Base-by-base conservation (phyloP, 2,329 filamentous ascomycete species). In the Cladophialophora bantiana region DNA sequence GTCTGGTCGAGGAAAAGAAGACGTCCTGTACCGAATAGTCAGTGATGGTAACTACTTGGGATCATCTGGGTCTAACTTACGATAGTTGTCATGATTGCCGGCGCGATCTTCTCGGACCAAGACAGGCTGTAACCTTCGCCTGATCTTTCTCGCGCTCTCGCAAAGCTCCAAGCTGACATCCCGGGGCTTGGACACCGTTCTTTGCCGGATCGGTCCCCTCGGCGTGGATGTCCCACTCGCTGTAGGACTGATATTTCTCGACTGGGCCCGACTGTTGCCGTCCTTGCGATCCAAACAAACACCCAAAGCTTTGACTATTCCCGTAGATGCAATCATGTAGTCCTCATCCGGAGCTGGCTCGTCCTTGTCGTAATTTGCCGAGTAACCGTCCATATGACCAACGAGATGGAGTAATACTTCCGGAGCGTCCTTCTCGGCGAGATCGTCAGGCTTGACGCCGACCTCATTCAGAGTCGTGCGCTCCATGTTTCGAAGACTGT, bases 311-410 rank as follows among this genome's bases (percentile, higher is more conserved):
- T 97, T 97, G 57, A 96, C 94, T 1, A 99, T 93, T 32, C 94
- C 95, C 0, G 93, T 97, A 15, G 94, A 94, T 20, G 94, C 94
- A 74, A 98, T 95, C 53, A 98, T 93, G 78, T 98, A 98, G 77
- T 97, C 93, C 66, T 96, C 91, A 71, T 97, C 93, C 0, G 93
- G 91, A 6, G 93, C 90, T 10, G 89, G 83, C 2, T 90, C 88
- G 52, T 88, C 84, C 26, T 89, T 86, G 54, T 90, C 88, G 26
- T 86, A 78, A 56, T 80, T 82, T 13, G 79, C 77, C 9, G 84
- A 70, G 72, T 78, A 72, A 75, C 85, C 77, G 76, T 87, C 77
- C 76, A 82, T 85, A 72, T 92, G 87, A 4, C 94, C 94, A 36
- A 97, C 91, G 50, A 98, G 87, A 76, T 96, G 93, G 68, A 92